Conservation (phyloP, 805 yeast genomes). For the Pichia occidentalis region DNA sequence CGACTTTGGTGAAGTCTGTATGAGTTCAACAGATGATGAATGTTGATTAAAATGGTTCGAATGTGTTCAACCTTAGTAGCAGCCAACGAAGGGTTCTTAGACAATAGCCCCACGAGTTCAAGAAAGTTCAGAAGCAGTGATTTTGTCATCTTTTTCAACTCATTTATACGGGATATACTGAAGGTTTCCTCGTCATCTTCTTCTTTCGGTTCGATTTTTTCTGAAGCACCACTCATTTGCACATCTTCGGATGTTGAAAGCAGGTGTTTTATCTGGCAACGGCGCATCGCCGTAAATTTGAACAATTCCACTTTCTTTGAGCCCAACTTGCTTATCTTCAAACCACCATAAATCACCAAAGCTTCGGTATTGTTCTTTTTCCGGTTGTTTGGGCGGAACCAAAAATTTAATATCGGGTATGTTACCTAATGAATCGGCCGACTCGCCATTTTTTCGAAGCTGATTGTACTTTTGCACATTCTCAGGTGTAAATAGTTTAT, state of each 20-base stretch:
- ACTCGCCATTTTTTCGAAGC: slow-evolving; percentile 20
- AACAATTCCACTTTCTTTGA: slow-evolving; percentile 68
- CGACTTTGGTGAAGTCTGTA: slow-evolving; percentile 94
- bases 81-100: slow-evolving; percentile 61
- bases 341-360: slow-evolving; percentile 90
- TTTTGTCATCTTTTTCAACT: slow-evolving; percentile 72
- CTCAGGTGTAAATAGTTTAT: slow-evolving; percentile 63
- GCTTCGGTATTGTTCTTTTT: slow-evolving; percentile 64
- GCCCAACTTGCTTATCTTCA: slow-evolving; percentile 67
- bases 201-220: slow-evolving; percentile 3
- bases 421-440: slow-evolving; percentile 20
- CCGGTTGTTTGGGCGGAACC: slow-evolving; percentile 59
- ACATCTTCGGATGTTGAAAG: no score
- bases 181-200: slow-evolving; percentile 28
- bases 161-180: slow-evolving; percentile 53
- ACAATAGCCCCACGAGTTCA: slow-evolving; percentile 72
- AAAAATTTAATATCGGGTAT: slow-evolving; percentile 45
- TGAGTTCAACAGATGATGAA: slow-evolving; percentile 86
- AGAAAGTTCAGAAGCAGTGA: slow-evolving; percentile 74
- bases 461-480: slow-evolving; percentile 44
- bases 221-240: no score
- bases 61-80: slow-evolving; percentile 66
- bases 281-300: slow-evolving; percentile 49
- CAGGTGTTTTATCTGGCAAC: slow-evolving; percentile 6
- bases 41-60: slow-evolving; percentile 72